These are phyloP conservation scores for Cyberlindnera saturnus DNA, from an alignment of 805 yeast genomes.

Conservation along the genomic window DNA sequence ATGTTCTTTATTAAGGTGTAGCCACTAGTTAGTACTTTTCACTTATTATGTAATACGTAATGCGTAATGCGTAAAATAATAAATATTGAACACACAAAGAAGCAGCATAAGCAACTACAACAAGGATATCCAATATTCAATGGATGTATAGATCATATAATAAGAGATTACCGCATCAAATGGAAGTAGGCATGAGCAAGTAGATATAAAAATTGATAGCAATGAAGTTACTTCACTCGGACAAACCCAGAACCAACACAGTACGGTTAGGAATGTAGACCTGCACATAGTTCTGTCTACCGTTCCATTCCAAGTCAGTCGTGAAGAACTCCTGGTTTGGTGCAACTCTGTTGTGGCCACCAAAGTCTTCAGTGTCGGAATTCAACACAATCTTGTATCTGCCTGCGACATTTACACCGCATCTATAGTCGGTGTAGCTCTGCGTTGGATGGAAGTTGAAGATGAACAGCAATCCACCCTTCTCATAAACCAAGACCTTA, in stretches of 20 bases:
- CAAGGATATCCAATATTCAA: too few species aligned
- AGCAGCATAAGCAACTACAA: too few species aligned
- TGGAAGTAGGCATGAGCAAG: too few species aligned
- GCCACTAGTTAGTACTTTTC: too few species aligned
- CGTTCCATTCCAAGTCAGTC: slow-evolving; percentile 73
- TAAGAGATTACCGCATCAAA: too few species aligned
- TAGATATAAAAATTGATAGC: too few species aligned
- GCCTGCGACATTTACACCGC: slow-evolving; percentile 85
- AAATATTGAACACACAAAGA: too few species aligned
- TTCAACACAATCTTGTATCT: slow-evolving; percentile 67
- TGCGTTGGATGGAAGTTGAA: slow-evolving; percentile 88
- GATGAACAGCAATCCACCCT: slow-evolving; percentile 77
- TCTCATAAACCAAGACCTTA: slow-evolving; percentile 83
- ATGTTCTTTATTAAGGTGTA: too few species aligned
- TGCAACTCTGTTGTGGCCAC: slow-evolving; percentile 78
- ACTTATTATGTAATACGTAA: too few species aligned
- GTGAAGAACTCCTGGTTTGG: slow-evolving; percentile 56
- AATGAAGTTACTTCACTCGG: too few species aligned
- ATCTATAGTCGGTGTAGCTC: slow-evolving; percentile 78
- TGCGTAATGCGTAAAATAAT: too few species aligned
- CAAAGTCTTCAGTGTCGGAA: slow-evolving; percentile 64
- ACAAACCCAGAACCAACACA: slow-evolving; percentile 46
- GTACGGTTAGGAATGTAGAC: slow-evolving; percentile 77
- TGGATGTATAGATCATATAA: too few species aligned
- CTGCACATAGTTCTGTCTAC: slow-evolving; percentile 67